Evolutionary conservation across 75 land plant genomes (phyloP), one percentile per base, ranked within the genome.

Genomic region (Selaginella tamariscina): DNA sequence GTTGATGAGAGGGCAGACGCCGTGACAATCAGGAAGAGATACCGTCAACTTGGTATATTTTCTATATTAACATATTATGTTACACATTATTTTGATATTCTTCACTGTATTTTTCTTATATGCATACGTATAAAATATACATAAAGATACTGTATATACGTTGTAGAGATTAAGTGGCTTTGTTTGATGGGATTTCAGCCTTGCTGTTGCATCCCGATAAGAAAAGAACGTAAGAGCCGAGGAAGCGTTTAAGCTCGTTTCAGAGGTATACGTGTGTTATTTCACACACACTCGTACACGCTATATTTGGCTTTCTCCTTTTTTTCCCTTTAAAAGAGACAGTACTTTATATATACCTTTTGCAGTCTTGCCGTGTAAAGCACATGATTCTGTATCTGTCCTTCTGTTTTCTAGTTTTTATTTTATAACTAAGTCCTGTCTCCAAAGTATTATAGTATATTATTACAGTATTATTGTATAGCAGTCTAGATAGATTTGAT

Each of bases 151-250:
- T 66, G 20, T 13, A 32, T 55, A 32, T 24, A 2, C 39, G n/a
- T n/a, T 27, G n/a, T 20, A 31, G n/a, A 65, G 31, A 65, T 30
- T 8, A 30, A 26, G 28, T 2, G 18, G 30, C 2, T 20, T 26
- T 22, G 2, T 29, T 59, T 5, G 26, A 59, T 9, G 39, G 67
- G 24, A 32, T 24, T 78, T 77, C 84, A 90, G 96, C 92, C 57
- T 72, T 90, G 64, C 85, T 81, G 31, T 76, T 90, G 66, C 92
- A 90, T 73, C 96, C 92, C 29, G 92, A 90, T 60, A 90, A 90
- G 75, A 90, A 90, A 81, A 74, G 56, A 86, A 88, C 64, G 80
- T 74, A 24, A 85, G 79, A 49, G 83, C 91, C 54, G 96, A 83
- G 56, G 68, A 69, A 72, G 96, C 96, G 31, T 90, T 90, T 72